A percentile compares a stretch with the other conserved stretches of the same genome.
Conservation (phyloP, 2,329 filamentous ascomycete genomes). For the Acephala macrosclerotiorum region DNA sequence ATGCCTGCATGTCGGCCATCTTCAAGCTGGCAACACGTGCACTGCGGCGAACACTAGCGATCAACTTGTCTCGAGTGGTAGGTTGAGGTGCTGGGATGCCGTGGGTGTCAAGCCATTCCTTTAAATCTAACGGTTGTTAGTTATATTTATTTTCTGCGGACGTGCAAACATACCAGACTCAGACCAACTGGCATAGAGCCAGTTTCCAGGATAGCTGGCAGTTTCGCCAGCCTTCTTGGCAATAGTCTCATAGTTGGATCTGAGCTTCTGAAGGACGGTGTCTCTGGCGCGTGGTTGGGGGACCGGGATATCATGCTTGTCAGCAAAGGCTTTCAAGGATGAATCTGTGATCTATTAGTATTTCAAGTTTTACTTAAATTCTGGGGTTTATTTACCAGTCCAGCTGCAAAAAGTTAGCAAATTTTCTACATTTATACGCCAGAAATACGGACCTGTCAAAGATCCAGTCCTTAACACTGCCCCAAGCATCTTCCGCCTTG, state of each 20-base stretch:
- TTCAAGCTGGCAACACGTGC: conserved; percentile 80
- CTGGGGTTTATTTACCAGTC: conserved; percentile 27
- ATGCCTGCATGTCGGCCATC: conserved; percentile 65
- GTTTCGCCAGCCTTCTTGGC: conserved; percentile 81
- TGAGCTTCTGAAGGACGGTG: conserved; percentile 77
- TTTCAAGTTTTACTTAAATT: neutral
- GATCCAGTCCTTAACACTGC: conserved; percentile 85
- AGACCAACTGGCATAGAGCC: conserved; percentile 91
- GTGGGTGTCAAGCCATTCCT: conserved; percentile 89
- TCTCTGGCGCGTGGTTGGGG: conserved; percentile 90
- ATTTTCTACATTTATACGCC: conserved; percentile 14
- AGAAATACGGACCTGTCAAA: conserved; percentile 71
- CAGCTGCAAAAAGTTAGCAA: conserved; percentile 29
- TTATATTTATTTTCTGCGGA: neutral
- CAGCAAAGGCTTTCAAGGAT: conserved; percentile 90
- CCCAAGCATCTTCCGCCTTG: conserved; percentile 74
- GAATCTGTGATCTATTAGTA: conserved; percentile 70
- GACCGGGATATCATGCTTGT: conserved; percentile 83
- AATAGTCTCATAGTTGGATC: conserved; percentile 79
- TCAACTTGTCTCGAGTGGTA: conserved; percentile 82
- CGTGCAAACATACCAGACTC: conserved; percentile 60
- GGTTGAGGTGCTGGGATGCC: conserved; percentile 89
- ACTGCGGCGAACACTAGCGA: conserved; percentile 90
- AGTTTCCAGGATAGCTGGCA: conserved; percentile 88
- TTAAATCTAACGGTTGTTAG: conserved; percentile 67